These are phyloP conservation scores for Iris pallida DNA, from an alignment of 116 monocot genomes.

Conservation along the genomic window DNA sequence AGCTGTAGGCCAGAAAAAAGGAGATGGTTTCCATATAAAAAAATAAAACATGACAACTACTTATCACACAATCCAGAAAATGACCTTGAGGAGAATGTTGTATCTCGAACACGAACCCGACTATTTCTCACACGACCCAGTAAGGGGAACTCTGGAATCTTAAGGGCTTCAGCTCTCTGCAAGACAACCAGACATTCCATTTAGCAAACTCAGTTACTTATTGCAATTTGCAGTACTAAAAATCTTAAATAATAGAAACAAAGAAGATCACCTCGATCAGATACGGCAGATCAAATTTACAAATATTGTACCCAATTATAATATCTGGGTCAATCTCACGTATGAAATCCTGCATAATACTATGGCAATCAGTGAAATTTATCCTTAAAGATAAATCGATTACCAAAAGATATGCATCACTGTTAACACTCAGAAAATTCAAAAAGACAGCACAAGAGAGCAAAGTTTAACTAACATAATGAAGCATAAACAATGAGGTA, in stretches of 20 bases:
- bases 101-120: constrained; percentile 86
- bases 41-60: neutral
- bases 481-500: too few species aligned
- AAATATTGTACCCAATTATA: constrained; percentile 98
- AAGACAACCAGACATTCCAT: constrained; percentile 9
- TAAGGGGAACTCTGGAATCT: constrained; percentile 85
- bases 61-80: neutral
- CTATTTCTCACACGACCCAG: constrained; percentile 88
- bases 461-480: too few species aligned
- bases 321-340: constrained; percentile 95
- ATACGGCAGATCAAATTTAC: constrained; percentile 99
- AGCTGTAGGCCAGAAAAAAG: too few species aligned
- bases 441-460: too few species aligned
- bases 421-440: too few species aligned
- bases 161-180: constrained; percentile 93
- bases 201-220: constrained; percentile 2
- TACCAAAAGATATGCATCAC: too few species aligned
- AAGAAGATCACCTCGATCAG: constrained; percentile 68
- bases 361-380: constrained; percentile 1
- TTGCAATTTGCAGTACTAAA: neutral
- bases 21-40: neutral
- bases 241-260: constrained; percentile 5
- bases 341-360: constrained; percentile 74
- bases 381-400: neutral
- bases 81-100: constrained; percentile 94